These are phyloP conservation scores for Calamus simplicifolius DNA, from an alignment of 176 grass and related monocot species.

Conservation along the genomic window DNA sequence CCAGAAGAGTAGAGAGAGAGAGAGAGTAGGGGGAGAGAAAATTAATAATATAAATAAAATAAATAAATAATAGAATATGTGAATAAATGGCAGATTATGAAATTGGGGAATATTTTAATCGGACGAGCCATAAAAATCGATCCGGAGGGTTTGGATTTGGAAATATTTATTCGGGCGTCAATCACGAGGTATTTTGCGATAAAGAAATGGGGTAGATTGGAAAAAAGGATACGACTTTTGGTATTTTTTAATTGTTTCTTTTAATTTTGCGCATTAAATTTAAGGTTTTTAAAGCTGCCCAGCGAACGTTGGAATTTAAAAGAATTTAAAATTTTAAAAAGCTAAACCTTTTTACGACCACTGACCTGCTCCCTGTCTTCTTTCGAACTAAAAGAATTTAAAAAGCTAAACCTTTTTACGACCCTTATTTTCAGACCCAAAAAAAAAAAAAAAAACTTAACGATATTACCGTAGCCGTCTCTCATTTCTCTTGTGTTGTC, in stretches of 20 bases:
- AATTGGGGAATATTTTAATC: conserved; percentile 25
- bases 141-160: conserved; percentile 10
- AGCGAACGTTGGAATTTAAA: neutral
- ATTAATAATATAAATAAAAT: conserved; percentile 35
- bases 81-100: conserved; percentile 15
- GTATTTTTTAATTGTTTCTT: too few species aligned
- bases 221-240: conserved; percentile 26
- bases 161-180: conserved; percentile 12
- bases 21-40: conserved; percentile 54
- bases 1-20: conserved; percentile 4
- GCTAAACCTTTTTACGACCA: conserved; percentile 2
- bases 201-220: conserved; percentile 36
- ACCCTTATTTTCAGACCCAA: too few species aligned
- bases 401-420: too few species aligned
- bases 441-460: too few species aligned
- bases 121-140: conserved; percentile 30
- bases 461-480: too few species aligned
- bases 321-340: too few species aligned
- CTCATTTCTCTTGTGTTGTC: too few species aligned
- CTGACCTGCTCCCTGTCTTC: conserved; percentile 27
- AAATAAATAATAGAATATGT: conserved; percentile 11
- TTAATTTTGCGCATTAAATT: conserved; percentile 16
- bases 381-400: too few species aligned
- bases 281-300: conserved; percentile 12
- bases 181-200: conserved; percentile 21